Conservation (phyloP, 768 basidiomycete genomes). For the Tremella fuciformis region DNA sequence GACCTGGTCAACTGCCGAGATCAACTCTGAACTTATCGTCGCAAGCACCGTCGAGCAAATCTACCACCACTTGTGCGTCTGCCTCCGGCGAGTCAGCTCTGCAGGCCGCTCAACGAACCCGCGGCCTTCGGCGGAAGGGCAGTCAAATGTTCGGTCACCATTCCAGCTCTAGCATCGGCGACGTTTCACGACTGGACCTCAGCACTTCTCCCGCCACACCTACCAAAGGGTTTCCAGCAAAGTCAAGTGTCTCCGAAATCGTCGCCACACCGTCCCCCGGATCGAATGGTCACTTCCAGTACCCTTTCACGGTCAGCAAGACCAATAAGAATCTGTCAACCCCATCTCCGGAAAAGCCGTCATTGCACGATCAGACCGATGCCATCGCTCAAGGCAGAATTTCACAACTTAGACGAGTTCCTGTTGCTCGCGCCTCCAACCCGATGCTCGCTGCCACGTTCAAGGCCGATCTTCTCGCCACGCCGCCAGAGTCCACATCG, state of each 20-base stretch:
- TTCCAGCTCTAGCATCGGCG: conserved; percentile 31
- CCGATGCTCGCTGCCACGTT: conserved; percentile 45
- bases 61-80: conserved; percentile 6
- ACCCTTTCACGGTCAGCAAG: conserved; percentile 30
- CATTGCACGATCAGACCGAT: neutral
- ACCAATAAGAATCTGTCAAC: conserved; percentile 4
- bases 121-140: conserved; percentile 40
- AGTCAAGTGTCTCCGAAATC: conserved; percentile 20
- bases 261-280: conserved; percentile 34
- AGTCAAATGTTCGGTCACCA: conserved; percentile 40
- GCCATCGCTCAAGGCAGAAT: neutral
- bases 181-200: conserved; percentile 15
- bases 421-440: conserved; percentile 45
- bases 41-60: neutral
- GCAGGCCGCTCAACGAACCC: conserved; percentile 21
- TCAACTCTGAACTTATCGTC: neutral
- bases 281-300: conserved; percentile 13
- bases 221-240: conserved; percentile 15
- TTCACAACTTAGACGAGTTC: conserved; percentile 23
- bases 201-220: conserved; percentile 29
- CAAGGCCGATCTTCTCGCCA: conserved; percentile 22
- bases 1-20: neutral
- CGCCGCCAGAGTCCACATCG: neutral
- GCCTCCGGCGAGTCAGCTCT: conserved; percentile 21
- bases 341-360: conserved; percentile 9